Evolutionary conservation across 257 asterid genomes (phyloP).

Genomic region (Solanum peruvianum): DNA sequence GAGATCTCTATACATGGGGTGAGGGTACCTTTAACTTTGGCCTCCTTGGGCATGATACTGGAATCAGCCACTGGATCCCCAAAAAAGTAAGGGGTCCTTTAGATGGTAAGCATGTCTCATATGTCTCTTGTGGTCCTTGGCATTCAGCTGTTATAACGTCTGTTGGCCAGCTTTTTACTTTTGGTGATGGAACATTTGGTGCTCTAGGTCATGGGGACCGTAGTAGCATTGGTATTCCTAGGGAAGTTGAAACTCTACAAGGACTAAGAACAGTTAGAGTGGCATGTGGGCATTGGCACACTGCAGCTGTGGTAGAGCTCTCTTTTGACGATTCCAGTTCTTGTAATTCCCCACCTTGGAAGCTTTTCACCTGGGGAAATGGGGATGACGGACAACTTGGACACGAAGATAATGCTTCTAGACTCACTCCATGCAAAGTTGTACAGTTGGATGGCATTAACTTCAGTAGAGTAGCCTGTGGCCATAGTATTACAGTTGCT

Average conservation of each 20-base stretch:
- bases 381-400: constrained; percentile 78
- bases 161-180: constrained; percentile 48
- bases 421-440: constrained; percentile 30
- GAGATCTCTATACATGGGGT: constrained; percentile 76
- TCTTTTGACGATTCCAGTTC: constrained; percentile 12
- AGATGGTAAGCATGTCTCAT: constrained; percentile 36
- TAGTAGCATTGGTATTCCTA: constrained; percentile 35
- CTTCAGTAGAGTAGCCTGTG: constrained; percentile 60
- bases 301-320: constrained; percentile 62
- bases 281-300: constrained; percentile 76
- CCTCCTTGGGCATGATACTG: constrained; percentile 67
- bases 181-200: constrained; percentile 79
- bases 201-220: constrained; percentile 69
- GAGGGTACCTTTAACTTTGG: constrained; percentile 47
- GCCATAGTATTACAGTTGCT: constrained; percentile 56
- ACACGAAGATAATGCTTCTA: constrained; percentile 38
- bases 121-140: constrained; percentile 72
- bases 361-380: constrained; percentile 76
- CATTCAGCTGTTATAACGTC: constrained; percentile 65
- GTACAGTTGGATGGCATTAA: constrained; percentile 13
- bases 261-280: constrained; percentile 32
- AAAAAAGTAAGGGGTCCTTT: constrained; percentile 39
- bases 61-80: constrained; percentile 54
- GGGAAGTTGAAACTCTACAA: constrained; percentile 48
- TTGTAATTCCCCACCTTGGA: constrained; percentile 17